Conservation (phyloP, 495 filamentous ascomycete species). For the Aspergillus diversus region DNA sequence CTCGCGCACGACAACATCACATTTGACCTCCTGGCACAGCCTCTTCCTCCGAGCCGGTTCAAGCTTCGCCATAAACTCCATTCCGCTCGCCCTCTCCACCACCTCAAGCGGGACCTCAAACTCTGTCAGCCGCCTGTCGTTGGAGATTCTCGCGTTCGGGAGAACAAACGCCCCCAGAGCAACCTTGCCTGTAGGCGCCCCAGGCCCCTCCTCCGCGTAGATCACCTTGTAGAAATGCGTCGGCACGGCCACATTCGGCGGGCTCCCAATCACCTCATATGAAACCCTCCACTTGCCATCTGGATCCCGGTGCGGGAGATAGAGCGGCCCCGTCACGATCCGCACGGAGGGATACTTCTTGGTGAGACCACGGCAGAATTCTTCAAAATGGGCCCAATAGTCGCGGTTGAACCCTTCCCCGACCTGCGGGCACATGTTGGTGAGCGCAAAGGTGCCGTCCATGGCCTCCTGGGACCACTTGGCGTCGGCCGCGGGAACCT, state of each 20-base stretch:
- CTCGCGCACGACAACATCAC: conserved; percentile 78
- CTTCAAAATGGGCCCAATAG: conserved; percentile 98
- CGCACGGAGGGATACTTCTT: conserved; percentile 82
- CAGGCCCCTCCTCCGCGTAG: conserved; percentile 82
- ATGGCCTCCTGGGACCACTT: conserved; percentile 94
- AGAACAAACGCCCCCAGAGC: conserved; percentile 93
- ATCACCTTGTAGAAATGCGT: conserved; percentile 99
- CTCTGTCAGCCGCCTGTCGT: conserved; percentile 78
- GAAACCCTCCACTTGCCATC: conserved; percentile 94
- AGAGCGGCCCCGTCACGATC: conserved; percentile 91
- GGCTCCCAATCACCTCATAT: conserved; percentile 96
- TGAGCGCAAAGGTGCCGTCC: conserved; percentile 89
- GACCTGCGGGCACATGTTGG: conserved; percentile 98
- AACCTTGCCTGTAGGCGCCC: conserved; percentile 64
- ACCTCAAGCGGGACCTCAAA: conserved; percentile 95
- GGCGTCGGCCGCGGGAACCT: conserved; percentile 94
- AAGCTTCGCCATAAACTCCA: conserved; percentile 86
- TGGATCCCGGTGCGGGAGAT: conserved; percentile 78
- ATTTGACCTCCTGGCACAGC: conserved; percentile 84
- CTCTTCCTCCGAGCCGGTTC: conserved; percentile 71
- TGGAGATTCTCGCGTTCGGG: conserved; percentile 88
- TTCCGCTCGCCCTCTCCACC: conserved; percentile 85
- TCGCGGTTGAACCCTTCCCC: conserved; percentile 97
- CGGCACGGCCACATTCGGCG: conserved; percentile 92
- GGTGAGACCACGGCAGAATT: conserved; percentile 88